Percentiles rank a stretch among this genome's conserved stretches.
Conservation (phyloP, 164 flowering plant species). For the Akebia trifoliata region DNA sequence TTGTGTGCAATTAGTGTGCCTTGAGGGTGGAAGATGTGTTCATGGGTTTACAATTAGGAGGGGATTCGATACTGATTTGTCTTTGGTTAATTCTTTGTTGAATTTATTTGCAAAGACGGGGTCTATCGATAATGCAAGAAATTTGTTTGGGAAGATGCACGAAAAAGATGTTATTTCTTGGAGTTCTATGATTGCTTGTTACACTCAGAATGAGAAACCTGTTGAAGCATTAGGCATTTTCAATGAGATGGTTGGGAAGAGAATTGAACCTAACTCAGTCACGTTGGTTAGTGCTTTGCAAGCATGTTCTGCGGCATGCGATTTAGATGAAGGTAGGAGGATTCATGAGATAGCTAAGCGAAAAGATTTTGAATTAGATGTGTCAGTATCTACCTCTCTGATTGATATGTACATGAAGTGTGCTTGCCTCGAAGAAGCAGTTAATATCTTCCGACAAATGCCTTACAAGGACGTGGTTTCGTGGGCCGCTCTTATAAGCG, state of each 20-base stretch:
- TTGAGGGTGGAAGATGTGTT: conserved; percentile 36
- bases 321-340: conserved; percentile 37
- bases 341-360: conserved; percentile 36
- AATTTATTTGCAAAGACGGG: conserved; percentile 52
- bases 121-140: conserved; percentile 26
- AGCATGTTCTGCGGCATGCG: conserved; percentile 42
- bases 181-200: conserved; percentile 55
- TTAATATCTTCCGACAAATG: conserved; percentile 30
- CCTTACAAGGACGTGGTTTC: conserved; percentile 50
- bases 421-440: conserved; percentile 39
- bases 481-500: conserved; percentile 48
- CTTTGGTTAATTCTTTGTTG: conserved; percentile 42
- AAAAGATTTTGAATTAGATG: conserved; percentile 36
- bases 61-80: conserved; percentile 26
- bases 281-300: conserved; percentile 43
- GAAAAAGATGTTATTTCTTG: conserved; percentile 57
- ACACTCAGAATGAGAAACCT: conserved; percentile 37
- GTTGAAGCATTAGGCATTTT: conserved; percentile 43
- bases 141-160: conserved; percentile 35
- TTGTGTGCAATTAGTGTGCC: conserved; percentile 27
- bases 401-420: conserved; percentile 71
- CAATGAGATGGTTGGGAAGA: conserved; percentile 37
- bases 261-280: conserved; percentile 39
- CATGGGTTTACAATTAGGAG: conserved; percentile 40
- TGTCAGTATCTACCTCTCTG: conserved; percentile 50